Evolutionary conservation across 345 rosid species (phyloP).

Genomic region (Sonneratia caseolaris): DNA sequence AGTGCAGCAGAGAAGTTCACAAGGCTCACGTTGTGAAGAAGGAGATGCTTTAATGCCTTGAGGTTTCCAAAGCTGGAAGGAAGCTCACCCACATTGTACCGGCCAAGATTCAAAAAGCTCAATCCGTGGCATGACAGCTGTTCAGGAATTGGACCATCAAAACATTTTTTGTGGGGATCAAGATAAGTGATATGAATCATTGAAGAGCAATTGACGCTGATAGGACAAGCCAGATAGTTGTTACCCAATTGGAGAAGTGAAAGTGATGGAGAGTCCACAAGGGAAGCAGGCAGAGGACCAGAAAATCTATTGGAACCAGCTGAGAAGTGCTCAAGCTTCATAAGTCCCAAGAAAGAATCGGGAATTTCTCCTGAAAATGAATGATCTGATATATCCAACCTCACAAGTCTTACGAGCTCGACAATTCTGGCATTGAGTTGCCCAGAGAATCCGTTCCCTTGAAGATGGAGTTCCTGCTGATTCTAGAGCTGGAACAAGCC

Average conservation of each 20-base stretch:
- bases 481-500: slow-evolving; percentile 26
- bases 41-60: not conserved
- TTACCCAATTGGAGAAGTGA: slow-evolving; percentile 3
- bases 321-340: slow-evolving; percentile 10
- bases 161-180: slow-evolving; percentile 3
- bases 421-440: not conserved
- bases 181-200: slow-evolving; percentile 3
- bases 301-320: slow-evolving; percentile 7
- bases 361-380: slow-evolving; percentile 7
- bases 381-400: slow-evolving; percentile 12
- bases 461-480: slow-evolving; percentile 2
- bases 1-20: slow-evolving; percentile 12
- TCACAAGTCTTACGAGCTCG: slow-evolving; percentile 5
- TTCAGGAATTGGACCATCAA: slow-evolving; percentile 7
- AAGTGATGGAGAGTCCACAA: slow-evolving; percentile 3
- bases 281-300: slow-evolving; percentile 9
- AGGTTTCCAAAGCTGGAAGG: slow-evolving; percentile 9
- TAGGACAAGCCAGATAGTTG: slow-evolving; percentile 2
- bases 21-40: slow-evolving; percentile 4
- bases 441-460: slow-evolving; percentile 10
- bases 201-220: slow-evolving; percentile 5
- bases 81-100: not conserved
- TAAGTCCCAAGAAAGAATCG: slow-evolving; percentile 7
- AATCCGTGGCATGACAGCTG: slow-evolving; percentile 3
- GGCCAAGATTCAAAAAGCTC: not conserved